Evolutionary conservation across 2,329 filamentous ascomycete species (phyloP), one percentile per base, ranked within the genome.

Genomic region (Fusarium longipes): DNA sequence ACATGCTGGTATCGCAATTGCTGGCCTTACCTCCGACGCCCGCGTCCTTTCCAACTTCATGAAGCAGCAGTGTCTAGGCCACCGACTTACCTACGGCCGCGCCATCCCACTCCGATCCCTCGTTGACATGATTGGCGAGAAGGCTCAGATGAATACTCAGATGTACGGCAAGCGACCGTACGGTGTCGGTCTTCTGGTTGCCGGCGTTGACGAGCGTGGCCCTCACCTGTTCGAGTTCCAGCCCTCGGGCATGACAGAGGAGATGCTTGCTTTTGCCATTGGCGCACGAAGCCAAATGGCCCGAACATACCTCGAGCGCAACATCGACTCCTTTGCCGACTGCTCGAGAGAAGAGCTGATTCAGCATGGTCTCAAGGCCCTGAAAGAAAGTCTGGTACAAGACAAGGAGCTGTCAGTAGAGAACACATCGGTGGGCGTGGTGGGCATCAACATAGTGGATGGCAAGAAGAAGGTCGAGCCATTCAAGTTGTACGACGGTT

Each of bases 21-120:
- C 96, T 72, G 96, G 96, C 74, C 92, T 99, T 66, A 96, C 96
- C 71, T 97, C 95, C 60, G 96, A 99, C 81, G 96, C 95, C 77
- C 96, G 96, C 77, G 96, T 99, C 74, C 93, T 99, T 74, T 97
- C 94, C 86, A 99, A 99, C 88, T 99, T 97, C 86, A 98, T 99
- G 95, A 98, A 97, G 86, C 93, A 97, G 83, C 96, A 98, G 83
- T 97, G 93, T 68, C 93, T 99, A 76, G 92, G 93, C 76, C 95
- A 96, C 75, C 93, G 95, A 80, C 90, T 99, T 74, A 97, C 93
- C 58, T 98, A 97, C 84, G 95, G 93, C 82, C 94, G 96, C 71
- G 89, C 94, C 71, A 96, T 99, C 78, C 93, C 93, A 30, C 85
- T 98, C 77, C 91, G 93, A 76, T 91, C 92, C 67, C 93, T 98